A percentile compares a stretch with the other conserved stretches of the same genome.
Evolutionary conservation across 768 basidiomycete species (phyloP).

Genomic region (Scleroderma citrinum): DNA sequence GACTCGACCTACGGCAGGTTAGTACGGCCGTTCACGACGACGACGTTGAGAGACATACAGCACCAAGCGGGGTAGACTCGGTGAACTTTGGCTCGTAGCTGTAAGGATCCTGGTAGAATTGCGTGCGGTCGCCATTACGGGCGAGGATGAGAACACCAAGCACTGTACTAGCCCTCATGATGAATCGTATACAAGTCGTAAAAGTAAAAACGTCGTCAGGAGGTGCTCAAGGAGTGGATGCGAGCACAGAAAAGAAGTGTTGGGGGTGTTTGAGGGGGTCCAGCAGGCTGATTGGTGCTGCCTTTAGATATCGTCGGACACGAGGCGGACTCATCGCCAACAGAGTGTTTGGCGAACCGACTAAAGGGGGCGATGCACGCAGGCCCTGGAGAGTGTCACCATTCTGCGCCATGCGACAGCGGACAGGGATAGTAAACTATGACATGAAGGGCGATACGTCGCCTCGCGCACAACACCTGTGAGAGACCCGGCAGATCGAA

Average conservation of each 20-base stretch:
- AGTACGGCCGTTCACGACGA: constrained; percentile 3
- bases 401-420: constrained; percentile 22
- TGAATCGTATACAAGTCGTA: constrained; percentile 11
- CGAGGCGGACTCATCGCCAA: constrained; percentile 25
- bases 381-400: constrained; percentile 17
- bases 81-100: constrained; percentile 58
- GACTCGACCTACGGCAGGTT: constrained; percentile 50
- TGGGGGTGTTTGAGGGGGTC: constrained; percentile 10
- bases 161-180: constrained; percentile 31
- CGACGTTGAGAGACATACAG: constrained; percentile 40
- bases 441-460: constrained; percentile 11
- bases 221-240: background rate
- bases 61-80: constrained; percentile 73
- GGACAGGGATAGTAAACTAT: constrained; percentile 1
- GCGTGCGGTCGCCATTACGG: constrained; percentile 68
- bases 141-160: constrained; percentile 75
- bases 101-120: constrained; percentile 66
- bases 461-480: constrained; percentile 17
- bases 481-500: constrained; percentile 17
- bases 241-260: constrained; percentile 2
- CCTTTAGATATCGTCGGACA: constrained; percentile 26
- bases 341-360: constrained; percentile 21
- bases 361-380: constrained; percentile 23
- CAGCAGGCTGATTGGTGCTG: constrained; percentile 6
- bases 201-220: background rate